Conservation (phyloP, 257 asterid species). For the Nicotiana tomentosiformis region DNA sequence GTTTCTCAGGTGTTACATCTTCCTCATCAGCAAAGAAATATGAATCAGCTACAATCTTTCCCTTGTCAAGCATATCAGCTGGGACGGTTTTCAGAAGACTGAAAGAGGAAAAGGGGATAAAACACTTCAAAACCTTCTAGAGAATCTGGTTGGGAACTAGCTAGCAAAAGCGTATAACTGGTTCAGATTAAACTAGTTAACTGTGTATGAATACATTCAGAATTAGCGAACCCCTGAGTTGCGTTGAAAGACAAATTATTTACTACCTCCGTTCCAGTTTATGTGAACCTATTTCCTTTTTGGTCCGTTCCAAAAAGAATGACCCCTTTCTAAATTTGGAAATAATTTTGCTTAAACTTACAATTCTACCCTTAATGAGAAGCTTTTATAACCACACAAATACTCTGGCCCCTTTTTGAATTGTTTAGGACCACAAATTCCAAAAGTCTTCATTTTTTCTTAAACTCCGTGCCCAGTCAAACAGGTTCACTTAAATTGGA, state of each 20-base stretch:
- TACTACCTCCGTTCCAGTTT: neutral
- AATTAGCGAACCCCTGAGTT: neutral
- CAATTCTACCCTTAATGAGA: too few species aligned
- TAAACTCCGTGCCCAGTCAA: too few species aligned
- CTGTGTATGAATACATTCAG: neutral
- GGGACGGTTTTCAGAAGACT: constrained; percentile 85
- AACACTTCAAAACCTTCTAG: neutral
- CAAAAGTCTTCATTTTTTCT: too few species aligned
- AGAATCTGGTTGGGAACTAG: neutral
- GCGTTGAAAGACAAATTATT: neutral
- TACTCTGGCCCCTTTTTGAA: too few species aligned
- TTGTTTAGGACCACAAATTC: too few species aligned
- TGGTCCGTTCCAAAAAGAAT: too few species aligned
- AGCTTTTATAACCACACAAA: too few species aligned
- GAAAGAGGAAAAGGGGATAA: constrained; percentile 6
- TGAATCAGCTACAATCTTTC: constrained; percentile 81
- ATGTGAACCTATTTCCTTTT: too few species aligned
- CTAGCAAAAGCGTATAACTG: neutral
- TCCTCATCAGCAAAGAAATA: constrained; percentile 40
- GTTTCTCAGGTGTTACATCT: constrained; percentile 21
- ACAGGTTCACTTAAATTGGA: too few species aligned
- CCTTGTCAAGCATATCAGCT: constrained; percentile 68
- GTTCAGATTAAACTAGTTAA: neutral
- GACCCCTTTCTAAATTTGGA: too few species aligned
- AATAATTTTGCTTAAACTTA: too few species aligned